Base-by-base conservation (phyloP, 805 yeast species). In the Metschnikowia shivogae region DNA sequence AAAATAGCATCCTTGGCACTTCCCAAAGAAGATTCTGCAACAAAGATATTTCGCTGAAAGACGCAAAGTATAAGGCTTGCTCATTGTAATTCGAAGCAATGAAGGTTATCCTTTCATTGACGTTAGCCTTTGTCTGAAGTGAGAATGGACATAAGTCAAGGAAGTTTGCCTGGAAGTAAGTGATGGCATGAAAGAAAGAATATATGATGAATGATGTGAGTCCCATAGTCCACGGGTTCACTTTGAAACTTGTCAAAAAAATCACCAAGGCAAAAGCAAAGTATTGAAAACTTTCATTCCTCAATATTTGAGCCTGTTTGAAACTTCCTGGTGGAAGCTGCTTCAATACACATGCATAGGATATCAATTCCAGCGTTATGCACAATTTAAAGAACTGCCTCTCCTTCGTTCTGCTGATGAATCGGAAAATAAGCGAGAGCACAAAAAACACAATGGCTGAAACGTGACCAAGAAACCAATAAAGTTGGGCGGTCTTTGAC, bases 401-500 rank as follows among this genome's bases (percentile, higher is more conserved):
- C 12, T 50, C 52, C 39, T 60, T 54, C 7, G 65, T 60, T 13
- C 64, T 58, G 20, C 61, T 54, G 54, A 77, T 68, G 43, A 78
- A 68, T 6, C 82, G 72, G 30, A 58, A 67, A 31, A 75, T 42
- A 36, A 68, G 61, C 55, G 67, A 70, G 14, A 63, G 50, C 3
- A 63, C 46, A 55, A 75, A 74, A 60, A 65, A 76, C 43, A 61
- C 52, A 2, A 79, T 51, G 2, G 81, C 77, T 28, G 71, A 58
- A 11, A 77, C 68, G 61, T 84, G 87, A 13, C 86, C 84, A 24
- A 81, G 43, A 52, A 76, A 84, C 90, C 90, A 84, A 54, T 80
- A 80, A 58, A 84, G 81, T 59, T 83, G 88, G 22, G 49, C 39
- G 2, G 51, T 34, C 26, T 35, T 46, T 6, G 55, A 39, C 29